A percentile compares a stretch with the other conserved stretches of the same genome.
Evolutionary conservation across 768 basidiomycete genomes (phyloP).

Genomic region (Phanerochaete carnosa): DNA sequence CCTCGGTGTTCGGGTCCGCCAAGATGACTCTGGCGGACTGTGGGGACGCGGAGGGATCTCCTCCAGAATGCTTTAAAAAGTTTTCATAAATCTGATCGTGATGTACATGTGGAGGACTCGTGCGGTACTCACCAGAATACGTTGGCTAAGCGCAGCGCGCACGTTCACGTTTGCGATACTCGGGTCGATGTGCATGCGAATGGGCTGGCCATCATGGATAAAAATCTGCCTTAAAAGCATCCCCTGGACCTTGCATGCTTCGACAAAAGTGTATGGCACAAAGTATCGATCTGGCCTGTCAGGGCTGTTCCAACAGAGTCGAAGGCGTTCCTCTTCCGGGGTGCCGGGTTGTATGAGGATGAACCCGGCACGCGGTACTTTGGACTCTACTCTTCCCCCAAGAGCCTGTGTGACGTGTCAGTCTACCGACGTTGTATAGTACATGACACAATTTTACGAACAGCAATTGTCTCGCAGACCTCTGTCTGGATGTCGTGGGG

Average conservation of each 20-base stretch:
- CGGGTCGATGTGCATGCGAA: conserved; percentile 76
- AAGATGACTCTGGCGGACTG: conserved; percentile 74
- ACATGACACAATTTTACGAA: conserved; percentile 26
- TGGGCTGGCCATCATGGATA: conserved; percentile 57
- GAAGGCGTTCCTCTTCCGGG: conserved; percentile 70
- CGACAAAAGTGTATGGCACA: conserved; percentile 78
- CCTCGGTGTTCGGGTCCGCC: conserved; percentile 76
- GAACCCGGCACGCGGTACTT: conserved; percentile 76
- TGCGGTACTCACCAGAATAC: conserved; percentile 58
- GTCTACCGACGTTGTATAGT: neutral
- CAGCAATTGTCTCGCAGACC: conserved; percentile 71
- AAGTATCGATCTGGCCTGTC: conserved; percentile 76
- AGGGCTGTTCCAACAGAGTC: conserved; percentile 63
- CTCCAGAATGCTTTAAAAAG: conserved; percentile 68
- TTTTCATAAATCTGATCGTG: neutral
- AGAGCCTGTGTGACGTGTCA: conserved; percentile 44
- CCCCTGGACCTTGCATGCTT: conserved; percentile 79
- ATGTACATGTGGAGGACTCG: neutral
- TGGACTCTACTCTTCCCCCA: conserved; percentile 73
- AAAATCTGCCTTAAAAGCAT: conserved; percentile 77
- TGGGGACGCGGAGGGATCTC: conserved; percentile 68
- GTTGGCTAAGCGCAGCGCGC: conserved; percentile 57
- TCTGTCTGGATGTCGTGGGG: conserved; percentile 65
- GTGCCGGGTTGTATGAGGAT: conserved; percentile 68
- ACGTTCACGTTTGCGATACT: conserved; percentile 80